Percentiles rank a stretch among this genome's conserved stretches.
These are phyloP conservation scores for Elymus sibiricus DNA, from an alignment of 176 grass and related monocot genomes.

Conservation along the genomic window DNA sequence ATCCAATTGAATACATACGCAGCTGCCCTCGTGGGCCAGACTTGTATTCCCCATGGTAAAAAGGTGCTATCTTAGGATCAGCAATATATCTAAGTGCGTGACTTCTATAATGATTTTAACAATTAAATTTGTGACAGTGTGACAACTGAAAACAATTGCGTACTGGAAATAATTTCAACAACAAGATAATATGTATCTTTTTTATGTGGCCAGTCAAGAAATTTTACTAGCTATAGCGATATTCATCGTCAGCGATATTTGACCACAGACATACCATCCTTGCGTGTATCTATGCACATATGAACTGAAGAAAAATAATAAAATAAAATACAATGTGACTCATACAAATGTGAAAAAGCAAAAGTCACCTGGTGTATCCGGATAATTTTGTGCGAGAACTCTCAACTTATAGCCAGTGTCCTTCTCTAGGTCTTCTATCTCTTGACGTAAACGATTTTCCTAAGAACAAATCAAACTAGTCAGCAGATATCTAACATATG, in stretches of 20 bases:
- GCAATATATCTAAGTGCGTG: neutral
- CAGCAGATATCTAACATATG: neutral
- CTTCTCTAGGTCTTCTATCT: constrained; percentile 85
- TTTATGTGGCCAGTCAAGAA: neutral
- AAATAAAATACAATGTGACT: neutral
- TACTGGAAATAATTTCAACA: neutral
- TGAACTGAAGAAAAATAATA: neutral
- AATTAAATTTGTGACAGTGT: neutral
- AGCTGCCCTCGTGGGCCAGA: neutral
- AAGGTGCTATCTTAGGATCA: neutral
- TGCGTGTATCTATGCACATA: neutral
- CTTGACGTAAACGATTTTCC: constrained; percentile 75
- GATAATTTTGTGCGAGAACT: constrained; percentile 94
- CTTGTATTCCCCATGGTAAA: neutral
- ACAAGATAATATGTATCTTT: neutral
- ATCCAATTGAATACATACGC: neutral
- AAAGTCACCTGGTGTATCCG: constrained; percentile 70
- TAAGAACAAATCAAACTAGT: constrained; percentile 21
- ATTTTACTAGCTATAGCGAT: neutral
- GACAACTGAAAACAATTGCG: neutral
- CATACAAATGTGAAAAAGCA: neutral
- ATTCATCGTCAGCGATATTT: no score
- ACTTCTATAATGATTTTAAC: neutral
- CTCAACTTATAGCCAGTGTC: constrained; percentile 90
- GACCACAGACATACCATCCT: neutral